A percentile compares a stretch with the other conserved stretches of the same genome.
Conservation (phyloP, 2,329 filamentous ascomycete genomes). For the Hyphodiscus sp. region DNA sequence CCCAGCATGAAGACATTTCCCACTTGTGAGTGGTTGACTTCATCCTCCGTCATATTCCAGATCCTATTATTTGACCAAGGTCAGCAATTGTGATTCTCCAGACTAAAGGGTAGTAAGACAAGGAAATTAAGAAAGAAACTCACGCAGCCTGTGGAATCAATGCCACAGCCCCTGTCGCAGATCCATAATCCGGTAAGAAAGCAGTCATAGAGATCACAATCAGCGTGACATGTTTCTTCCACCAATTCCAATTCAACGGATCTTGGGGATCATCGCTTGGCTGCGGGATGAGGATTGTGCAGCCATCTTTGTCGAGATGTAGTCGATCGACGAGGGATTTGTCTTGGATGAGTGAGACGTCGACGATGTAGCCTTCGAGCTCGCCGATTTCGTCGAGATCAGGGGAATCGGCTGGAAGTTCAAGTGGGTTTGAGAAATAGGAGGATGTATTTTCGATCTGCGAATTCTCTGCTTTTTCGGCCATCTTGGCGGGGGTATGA, state of each 20-base stretch:
- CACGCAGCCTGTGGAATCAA: conserved; percentile 5
- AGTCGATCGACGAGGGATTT: conserved; percentile 1
- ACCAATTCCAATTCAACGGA: conserved; percentile 30
- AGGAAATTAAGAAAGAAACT: not conserved
- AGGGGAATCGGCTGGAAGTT: not conserved
- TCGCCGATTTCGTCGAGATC: conserved; percentile 9
- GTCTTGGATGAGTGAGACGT: not conserved
- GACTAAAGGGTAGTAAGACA: no score
- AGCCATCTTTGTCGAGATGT: conserved; percentile 1
- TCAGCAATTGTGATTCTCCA: not conserved
- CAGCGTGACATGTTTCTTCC: conserved; percentile 7
- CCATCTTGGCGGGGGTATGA: not conserved
- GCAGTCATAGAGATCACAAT: conserved; percentile 4
- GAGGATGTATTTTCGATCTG: not conserved
- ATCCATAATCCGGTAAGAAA: conserved; percentile 33
- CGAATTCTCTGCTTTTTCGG: not conserved
- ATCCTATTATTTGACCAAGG: conserved; percentile 16
- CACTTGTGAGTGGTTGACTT: conserved; percentile 35
- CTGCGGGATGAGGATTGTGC: conserved; percentile 30
- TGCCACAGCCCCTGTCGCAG: conserved; percentile 4
- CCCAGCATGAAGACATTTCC: conserved; percentile 30
- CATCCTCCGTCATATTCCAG: conserved; percentile 34
- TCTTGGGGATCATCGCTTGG: conserved; percentile 32
- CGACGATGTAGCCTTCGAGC: conserved; percentile 5
- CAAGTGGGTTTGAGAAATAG: not conserved